Conservation (phyloP, 495 filamentous ascomycete species). For the Penicillium ucsense region DNA sequence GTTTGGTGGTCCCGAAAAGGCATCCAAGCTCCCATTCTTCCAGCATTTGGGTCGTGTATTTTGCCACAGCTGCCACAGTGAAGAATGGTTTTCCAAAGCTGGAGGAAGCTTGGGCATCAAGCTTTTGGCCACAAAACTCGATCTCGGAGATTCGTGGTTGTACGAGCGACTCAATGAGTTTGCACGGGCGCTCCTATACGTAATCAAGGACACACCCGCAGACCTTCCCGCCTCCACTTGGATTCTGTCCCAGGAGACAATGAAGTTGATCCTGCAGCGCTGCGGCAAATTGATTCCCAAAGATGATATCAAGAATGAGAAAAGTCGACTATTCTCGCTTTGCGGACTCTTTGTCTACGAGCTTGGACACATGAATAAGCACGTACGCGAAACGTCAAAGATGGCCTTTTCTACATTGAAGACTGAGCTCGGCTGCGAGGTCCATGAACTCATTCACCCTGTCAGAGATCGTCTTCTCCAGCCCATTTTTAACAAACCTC, state of each 20-base stretch:
- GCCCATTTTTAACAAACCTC: constrained; percentile 88
- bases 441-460: constrained; percentile 76
- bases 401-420: constrained; percentile 73
- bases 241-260: constrained; percentile 65
- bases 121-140: constrained; percentile 65
- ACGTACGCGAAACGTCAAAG: constrained; percentile 80
- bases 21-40: constrained; percentile 72
- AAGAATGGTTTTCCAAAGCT: constrained; percentile 96
- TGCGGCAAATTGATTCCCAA: constrained; percentile 67
- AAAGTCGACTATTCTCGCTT: constrained; percentile 58
- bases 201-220: constrained; percentile 92
- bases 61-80: constrained; percentile 88
- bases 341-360: constrained; percentile 78
- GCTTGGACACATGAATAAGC: constrained; percentile 85
- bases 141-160: constrained; percentile 78
- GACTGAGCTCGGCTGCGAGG: constrained; percentile 60
- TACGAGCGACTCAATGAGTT: constrained; percentile 73
- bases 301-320: constrained; percentile 60
- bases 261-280: constrained; percentile 64
- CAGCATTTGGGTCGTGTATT: constrained; percentile 68
- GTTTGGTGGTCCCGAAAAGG: constrained; percentile 62
- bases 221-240: constrained; percentile 85
- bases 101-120: constrained; percentile 86
- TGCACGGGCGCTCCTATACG: constrained; percentile 78
- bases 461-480: constrained; percentile 77